These are phyloP conservation scores for Floccularia luteovirens DNA, from an alignment of 768 basidiomycete species.

Conservation along the genomic window DNA sequence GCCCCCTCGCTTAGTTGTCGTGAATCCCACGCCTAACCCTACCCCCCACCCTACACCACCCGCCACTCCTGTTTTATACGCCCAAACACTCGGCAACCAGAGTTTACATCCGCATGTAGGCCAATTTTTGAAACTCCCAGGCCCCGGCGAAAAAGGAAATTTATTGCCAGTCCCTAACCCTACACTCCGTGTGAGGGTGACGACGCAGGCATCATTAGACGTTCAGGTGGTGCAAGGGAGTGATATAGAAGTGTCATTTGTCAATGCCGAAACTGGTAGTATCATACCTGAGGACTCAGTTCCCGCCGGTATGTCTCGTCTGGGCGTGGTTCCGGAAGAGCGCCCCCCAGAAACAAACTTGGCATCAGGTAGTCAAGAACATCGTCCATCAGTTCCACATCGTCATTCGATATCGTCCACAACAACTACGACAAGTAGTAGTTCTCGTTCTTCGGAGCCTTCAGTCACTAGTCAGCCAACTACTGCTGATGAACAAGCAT, in stretches of 20 bases:
- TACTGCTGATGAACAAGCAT: too few relatives aligned
- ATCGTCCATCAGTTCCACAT: slow-evolving; percentile 1
- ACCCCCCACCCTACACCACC: slow-evolving; percentile 78
- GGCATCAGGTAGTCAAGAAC: slow-evolving; percentile 1
- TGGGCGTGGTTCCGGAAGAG: background rate
- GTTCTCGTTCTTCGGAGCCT: slow-evolving; percentile 1
- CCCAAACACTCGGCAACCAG: slow-evolving; percentile 4
- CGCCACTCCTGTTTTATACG: slow-evolving; percentile 53
- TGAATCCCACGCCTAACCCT: slow-evolving; percentile 72
- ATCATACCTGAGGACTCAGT: too few relatives aligned
- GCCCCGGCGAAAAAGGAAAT: background rate
- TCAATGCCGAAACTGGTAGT: background rate
- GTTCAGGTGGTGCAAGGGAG: background rate
- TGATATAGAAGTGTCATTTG: background rate
- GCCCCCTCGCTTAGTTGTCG: slow-evolving; percentile 55
- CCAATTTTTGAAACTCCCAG: slow-evolving; percentile 12
- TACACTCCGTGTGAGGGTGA: background rate
- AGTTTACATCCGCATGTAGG: background rate
- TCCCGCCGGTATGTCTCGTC: too few relatives aligned
- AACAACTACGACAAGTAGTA: slow-evolving; percentile 9
- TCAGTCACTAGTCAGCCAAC: background rate
- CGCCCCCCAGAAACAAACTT: background rate
- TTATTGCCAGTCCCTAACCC: background rate
- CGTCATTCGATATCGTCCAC: slow-evolving; percentile 11
- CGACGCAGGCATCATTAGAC: background rate